These are phyloP conservation scores for Mycogone perniciosa DNA, from an alignment of 2,329 filamentous ascomycete genomes.

Conservation along the genomic window DNA sequence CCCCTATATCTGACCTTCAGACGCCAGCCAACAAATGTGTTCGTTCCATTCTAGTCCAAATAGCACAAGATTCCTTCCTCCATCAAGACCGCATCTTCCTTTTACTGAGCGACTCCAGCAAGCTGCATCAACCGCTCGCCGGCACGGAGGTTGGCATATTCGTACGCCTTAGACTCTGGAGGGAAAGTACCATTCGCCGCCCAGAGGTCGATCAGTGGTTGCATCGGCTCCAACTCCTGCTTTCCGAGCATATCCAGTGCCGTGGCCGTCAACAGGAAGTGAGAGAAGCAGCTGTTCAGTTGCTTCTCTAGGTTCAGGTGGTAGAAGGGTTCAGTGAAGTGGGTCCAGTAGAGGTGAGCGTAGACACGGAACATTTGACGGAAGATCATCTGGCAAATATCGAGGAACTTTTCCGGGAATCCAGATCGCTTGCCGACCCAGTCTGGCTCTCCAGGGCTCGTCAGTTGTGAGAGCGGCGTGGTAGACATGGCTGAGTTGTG, in stretches of 20 bases:
- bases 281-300: slow-evolving; percentile 81
- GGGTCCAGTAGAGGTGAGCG: slow-evolving; percentile 94
- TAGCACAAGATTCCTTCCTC: neutral
- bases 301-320: slow-evolving; percentile 75
- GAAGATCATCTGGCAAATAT: slow-evolving; percentile 89
- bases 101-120: slow-evolving; percentile 27
- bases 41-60: neutral
- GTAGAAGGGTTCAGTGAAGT: slow-evolving; percentile 80
- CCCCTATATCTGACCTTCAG: slow-evolving; percentile 1
- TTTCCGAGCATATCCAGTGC: slow-evolving; percentile 79
- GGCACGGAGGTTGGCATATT: slow-evolving; percentile 55
- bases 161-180: slow-evolving; percentile 61
- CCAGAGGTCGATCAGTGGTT: slow-evolving; percentile 88
- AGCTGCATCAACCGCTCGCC: slow-evolving; percentile 54
- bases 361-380: slow-evolving; percentile 99
- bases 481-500: slow-evolving; percentile 54
- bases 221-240: slow-evolving; percentile 92
- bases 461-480: slow-evolving; percentile 56
- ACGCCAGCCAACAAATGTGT: neutral
- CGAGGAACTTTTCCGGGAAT: slow-evolving; percentile 84
- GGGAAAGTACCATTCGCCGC: slow-evolving; percentile 83
- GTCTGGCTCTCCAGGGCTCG: slow-evolving; percentile 54
- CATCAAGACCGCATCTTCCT: neutral
- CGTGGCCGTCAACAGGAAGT: slow-evolving; percentile 75
- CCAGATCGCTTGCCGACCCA: slow-evolving; percentile 92